Base-by-base conservation (phyloP, 2,329 filamentous ascomycete species). In the Alternaria sp. region DNA sequence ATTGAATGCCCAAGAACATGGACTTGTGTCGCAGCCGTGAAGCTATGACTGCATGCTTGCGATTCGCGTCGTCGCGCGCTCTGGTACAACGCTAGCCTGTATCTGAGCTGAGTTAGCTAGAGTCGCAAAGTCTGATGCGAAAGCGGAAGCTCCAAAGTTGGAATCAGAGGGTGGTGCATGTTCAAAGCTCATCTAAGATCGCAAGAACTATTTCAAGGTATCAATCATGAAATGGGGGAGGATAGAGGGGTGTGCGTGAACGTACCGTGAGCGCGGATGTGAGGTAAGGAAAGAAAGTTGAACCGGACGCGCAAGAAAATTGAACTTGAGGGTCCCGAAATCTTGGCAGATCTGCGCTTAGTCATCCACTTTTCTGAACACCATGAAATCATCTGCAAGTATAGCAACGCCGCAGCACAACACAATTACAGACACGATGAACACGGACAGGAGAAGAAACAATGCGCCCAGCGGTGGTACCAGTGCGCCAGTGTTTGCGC, bases 401-500 rank as follows among this genome's bases (percentile, higher is more conserved):
- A 32, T 54, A 57, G 30, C 47, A 59, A 45, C 45, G 51, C 54
- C 15, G 6, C 26, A 61, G 21, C 60, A 59, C 32, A 46, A 61
- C 44, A 53, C 55, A 66, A 57, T 57, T 45, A 62, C 36, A 59
- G 75, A 69, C 61, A 67, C 73, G 23, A 73, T 72, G 62, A 76
- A 73, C 58, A 67, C 66, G 12, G 96, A 99, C 79, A 89, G 94
- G 80, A 90, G 95, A 82, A 89, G 96, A 73, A 89, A 97, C 70
- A 98, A 98, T 81, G 93, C 93, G 6, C 96, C 96, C 7, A 85
- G 89, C 44, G 92, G 92, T 57, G 88, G 88, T 26, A 98, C 93
- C 9, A 82, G 86, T 32, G 87, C 93, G 15, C 93, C 93, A 1
- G 82, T 93, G 4, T 97, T 90, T 76, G 86, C 83, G 53, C 81